Base-by-base conservation (phyloP, 2,329 filamentous ascomycete species). In the Claviceps spartinae region DNA sequence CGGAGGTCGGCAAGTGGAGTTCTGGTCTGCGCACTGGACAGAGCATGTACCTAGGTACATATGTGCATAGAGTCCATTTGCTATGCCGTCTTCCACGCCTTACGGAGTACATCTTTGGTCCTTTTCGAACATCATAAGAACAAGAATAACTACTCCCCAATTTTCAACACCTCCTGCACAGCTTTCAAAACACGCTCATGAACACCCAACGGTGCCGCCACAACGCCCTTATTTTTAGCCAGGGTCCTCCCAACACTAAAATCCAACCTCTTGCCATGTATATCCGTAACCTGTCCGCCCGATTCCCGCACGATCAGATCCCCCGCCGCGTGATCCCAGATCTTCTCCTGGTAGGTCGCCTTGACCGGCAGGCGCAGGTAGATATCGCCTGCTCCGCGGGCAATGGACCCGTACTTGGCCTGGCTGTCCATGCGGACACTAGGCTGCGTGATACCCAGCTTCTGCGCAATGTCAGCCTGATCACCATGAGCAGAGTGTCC, bases 281-380 rank as follows among this genome's bases (percentile, higher is more conserved):
- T 85, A 69, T 98, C 94, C 1, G 89, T 94, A 51, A 98, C 91
- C 62, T 86, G 75, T 48, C 93, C 94, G 49, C 93, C 93, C 2
- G 93, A 89, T 71, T 98, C 94, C 53, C 90, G 78, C 42, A 97
- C 93, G 59, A 98, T 90, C 54, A 98, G 72, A 62, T 95, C 90
- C 42, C 93, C 93, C 13, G 91, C 93, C 18, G 93, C 93, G 67
- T 98, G 93, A 65, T 98, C 93, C 93, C 93, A 98, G 60, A 98
- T 98, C 80, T 98, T 98, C 77, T 98, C 93, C 67, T 95, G 82
- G 72, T 98, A 98, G 51, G 85, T 83, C 60, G 84, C 85, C 65
- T 81, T 86, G 54, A 88, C 85, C 3, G 93, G 93, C 54, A 98
- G 72, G 51, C 94, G 81, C 53, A 98, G 78, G 71, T 98, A 98